Conservation (phyloP, 1,284 basidiomycete species). For the Takashimella tepidaria region DNA sequence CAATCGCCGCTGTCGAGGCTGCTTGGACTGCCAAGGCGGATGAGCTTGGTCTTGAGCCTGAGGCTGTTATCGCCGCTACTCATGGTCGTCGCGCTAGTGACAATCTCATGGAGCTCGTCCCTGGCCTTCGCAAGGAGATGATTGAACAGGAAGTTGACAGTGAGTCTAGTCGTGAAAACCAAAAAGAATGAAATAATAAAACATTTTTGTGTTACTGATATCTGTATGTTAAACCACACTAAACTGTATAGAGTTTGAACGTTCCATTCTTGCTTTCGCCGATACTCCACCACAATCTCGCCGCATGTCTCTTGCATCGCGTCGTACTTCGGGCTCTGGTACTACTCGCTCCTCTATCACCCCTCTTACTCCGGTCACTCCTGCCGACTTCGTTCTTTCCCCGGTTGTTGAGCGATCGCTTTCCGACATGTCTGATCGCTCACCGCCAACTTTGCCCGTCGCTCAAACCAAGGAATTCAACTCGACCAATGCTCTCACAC, state of each 20-base stretch:
- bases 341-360: conserved; percentile 17
- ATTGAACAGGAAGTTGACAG: conserved; percentile 62
- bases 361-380: conserved; percentile 20
- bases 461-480: neutral
- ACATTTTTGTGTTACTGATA: no score
- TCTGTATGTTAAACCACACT: no score
- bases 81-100: conserved; percentile 69
- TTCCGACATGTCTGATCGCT: neutral
- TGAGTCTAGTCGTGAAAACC: conserved; percentile 11
- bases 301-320: conserved; percentile 37
- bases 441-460: neutral
- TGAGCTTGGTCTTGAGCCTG: conserved; percentile 62
- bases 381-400: neutral
- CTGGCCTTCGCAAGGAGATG: conserved; percentile 56
- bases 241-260: conserved; percentile 60
- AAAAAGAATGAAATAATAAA: no score
- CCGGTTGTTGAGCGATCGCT: neutral
- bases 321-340: conserved; percentile 1
- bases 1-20: conserved; percentile 69
- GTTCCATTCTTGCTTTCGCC: conserved; percentile 65
- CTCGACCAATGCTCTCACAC: conserved; percentile 2
- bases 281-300: conserved; percentile 56
- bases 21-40: conserved; percentile 70
- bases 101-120: conserved; percentile 60
- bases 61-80: conserved; percentile 62